Percentiles rank a stretch among this genome's conserved stretches.
Evolutionary conservation across 2,329 filamentous ascomycete species (phyloP).

Genomic region (Didymosphaeria variabile): DNA sequence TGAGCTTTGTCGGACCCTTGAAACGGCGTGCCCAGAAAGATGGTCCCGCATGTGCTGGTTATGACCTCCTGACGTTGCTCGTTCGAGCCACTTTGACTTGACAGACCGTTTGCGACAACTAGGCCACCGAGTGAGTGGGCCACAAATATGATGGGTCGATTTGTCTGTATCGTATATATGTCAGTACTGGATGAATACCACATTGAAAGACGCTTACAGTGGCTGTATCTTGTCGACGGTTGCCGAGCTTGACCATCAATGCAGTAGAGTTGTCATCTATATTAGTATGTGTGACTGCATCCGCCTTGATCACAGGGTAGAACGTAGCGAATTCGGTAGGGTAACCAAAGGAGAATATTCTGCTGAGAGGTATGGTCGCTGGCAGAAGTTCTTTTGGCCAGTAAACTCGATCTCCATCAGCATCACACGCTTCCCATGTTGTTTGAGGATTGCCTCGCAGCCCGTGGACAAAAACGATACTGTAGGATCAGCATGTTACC

Average conservation of each 20-base stretch:
- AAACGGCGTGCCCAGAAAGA: constrained; percentile 13
- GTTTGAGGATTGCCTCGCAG: constrained; percentile 1
- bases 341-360: constrained; percentile 15
- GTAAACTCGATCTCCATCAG: constrained; percentile 6
- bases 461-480: constrained; percentile 2
- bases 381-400: constrained; percentile 7
- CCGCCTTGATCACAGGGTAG: constrained; percentile 3
- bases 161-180: background rate
- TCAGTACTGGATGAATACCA: background rate
- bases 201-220: background rate
- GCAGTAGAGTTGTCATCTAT: constrained; percentile 10
- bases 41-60: constrained; percentile 9
- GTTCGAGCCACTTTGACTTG: constrained; percentile 10
- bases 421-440: constrained; percentile 8
- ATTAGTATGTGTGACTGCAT: constrained; percentile 4
- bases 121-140: constrained; percentile 16
- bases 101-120: constrained; percentile 11
- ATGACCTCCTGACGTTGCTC: constrained; percentile 15
- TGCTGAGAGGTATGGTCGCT: constrained; percentile 3
- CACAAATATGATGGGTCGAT: constrained; percentile 14
- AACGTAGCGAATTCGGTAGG: constrained; percentile 11
- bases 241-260: constrained; percentile 6
- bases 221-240: constrained; percentile 7
- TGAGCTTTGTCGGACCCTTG: constrained; percentile 13
- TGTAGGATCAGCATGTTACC: background rate